Evolutionary conservation across 768 basidiomycete species (phyloP).

Genomic region (Lactarius akahatsu): DNA sequence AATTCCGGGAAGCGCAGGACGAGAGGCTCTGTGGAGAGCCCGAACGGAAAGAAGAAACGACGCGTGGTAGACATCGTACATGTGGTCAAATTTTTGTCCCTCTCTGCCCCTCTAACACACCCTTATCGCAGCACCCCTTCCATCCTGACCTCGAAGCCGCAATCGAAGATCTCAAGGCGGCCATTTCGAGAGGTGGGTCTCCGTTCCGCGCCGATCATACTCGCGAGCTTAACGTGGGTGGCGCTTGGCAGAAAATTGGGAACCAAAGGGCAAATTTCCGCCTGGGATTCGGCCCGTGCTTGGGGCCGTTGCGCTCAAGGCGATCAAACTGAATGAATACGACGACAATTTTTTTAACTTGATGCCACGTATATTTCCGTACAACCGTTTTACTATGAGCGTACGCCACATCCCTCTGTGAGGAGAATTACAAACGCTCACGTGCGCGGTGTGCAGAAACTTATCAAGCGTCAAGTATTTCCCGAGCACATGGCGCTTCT

Average conservation of each 20-base stretch:
- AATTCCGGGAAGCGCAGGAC: constrained; percentile 19
- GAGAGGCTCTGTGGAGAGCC: constrained; percentile 15
- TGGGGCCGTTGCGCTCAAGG: constrained; percentile 67
- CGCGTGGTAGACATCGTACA: constrained; percentile 66
- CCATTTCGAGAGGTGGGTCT: constrained; percentile 57
- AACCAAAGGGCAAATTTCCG: constrained; percentile 87
- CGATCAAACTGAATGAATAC: constrained; percentile 83
- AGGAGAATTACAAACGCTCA: background rate
- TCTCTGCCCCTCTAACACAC: background rate
- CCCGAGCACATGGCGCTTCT: constrained; percentile 67
- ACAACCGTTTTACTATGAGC: constrained; percentile 94
- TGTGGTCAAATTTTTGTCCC: constrained; percentile 14
- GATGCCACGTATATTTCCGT: constrained; percentile 86
- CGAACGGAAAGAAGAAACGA: constrained; percentile 59
- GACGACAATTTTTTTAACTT: constrained; percentile 89
- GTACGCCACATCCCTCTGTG: constrained; percentile 42
- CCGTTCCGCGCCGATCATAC: background rate
- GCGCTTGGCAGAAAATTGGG: constrained; percentile 61
- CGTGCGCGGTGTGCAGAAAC: constrained; percentile 56
- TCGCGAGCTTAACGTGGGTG: background rate
- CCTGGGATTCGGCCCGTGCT: constrained; percentile 71
- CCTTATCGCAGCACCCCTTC: constrained; percentile 54
- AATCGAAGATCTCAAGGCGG: constrained; percentile 57
- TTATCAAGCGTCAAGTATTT: constrained; percentile 89
- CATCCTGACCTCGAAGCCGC: constrained; percentile 64